Conservation (phyloP, 163 green algal genomes). For the Scenedesmus sp. region DNA sequence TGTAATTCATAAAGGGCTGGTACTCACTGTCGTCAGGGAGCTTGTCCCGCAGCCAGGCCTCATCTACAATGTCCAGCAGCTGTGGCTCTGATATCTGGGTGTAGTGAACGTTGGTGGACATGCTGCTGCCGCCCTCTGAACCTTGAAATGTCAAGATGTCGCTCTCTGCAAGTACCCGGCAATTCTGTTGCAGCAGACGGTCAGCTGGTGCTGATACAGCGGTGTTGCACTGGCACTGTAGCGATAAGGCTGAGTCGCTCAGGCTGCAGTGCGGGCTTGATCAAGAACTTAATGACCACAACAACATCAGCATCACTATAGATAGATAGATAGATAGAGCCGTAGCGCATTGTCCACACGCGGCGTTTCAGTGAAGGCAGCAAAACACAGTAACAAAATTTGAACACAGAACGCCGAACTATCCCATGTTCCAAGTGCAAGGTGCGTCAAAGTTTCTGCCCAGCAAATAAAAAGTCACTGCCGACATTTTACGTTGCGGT, state of each 20-base stretch:
- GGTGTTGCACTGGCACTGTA: not conserved
- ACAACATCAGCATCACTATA: no score
- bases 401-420: no score
- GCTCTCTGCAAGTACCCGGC: not conserved
- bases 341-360: no score
- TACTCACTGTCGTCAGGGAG: slow-evolving; percentile 44
- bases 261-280: not conserved
- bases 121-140: not conserved
- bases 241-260: not conserved
- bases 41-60: slow-evolving; percentile 36
- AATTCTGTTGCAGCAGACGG: not conserved
- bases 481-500: not conserved
- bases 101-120: slow-evolving; percentile 34
- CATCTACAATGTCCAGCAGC: slow-evolving; percentile 50
- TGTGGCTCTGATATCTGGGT: slow-evolving; percentile 40
- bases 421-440: no score
- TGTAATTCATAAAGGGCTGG: not conserved
- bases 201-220: not conserved
- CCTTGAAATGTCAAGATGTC: not conserved
- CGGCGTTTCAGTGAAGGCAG: no score
- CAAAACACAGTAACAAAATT: no score
- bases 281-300: no score
- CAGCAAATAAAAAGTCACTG: no score
- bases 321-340: no score
- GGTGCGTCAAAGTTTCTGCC: no score